Evolutionary conservation across 2,329 filamentous ascomycete species (phyloP).

Genomic region (Coniochaeta hoffmannii): DNA sequence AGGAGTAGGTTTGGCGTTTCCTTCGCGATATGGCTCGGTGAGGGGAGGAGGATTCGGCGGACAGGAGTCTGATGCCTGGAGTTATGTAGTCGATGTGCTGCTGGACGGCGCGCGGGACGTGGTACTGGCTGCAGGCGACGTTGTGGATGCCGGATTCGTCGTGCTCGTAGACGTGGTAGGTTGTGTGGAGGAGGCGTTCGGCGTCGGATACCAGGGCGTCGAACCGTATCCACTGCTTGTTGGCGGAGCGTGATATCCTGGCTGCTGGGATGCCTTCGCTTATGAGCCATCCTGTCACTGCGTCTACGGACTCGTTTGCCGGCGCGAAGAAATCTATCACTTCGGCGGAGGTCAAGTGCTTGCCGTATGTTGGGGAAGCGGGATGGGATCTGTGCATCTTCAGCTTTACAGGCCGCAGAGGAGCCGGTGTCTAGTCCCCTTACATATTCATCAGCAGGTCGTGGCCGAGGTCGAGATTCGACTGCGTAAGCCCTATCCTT

Average conservation of each 20-base stretch:
- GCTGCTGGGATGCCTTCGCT: slow-evolving; percentile 6
- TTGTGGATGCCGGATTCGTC: slow-evolving; percentile 12
- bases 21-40: no score
- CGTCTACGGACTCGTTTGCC: slow-evolving; percentile 17
- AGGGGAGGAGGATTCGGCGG: no score
- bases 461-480: slow-evolving; percentile 21
- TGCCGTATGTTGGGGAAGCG: slow-evolving; percentile 23
- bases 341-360: slow-evolving; percentile 24
- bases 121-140: slow-evolving; percentile 12
- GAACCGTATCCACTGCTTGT: slow-evolving; percentile 19
- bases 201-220: slow-evolving; percentile 17
- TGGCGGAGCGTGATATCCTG: slow-evolving; percentile 10
- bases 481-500: slow-evolving; percentile 19
- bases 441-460: slow-evolving; percentile 22
- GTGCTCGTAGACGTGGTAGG: slow-evolving; percentile 18
- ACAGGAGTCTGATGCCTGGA: slow-evolving; percentile 6
- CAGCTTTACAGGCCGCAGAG: not conserved
- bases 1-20: slow-evolving; percentile 4
- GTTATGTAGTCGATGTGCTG: slow-evolving; percentile 12
- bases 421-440: not conserved
- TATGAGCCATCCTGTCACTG: slow-evolving; percentile 13
- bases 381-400: slow-evolving; percentile 15
- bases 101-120: slow-evolving; percentile 10
- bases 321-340: slow-evolving; percentile 28
- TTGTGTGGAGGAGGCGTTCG: slow-evolving; percentile 16